These are phyloP conservation scores for Zoysia pacifica DNA, from an alignment of 176 grass and related monocot genomes.

Conservation along the genomic window DNA sequence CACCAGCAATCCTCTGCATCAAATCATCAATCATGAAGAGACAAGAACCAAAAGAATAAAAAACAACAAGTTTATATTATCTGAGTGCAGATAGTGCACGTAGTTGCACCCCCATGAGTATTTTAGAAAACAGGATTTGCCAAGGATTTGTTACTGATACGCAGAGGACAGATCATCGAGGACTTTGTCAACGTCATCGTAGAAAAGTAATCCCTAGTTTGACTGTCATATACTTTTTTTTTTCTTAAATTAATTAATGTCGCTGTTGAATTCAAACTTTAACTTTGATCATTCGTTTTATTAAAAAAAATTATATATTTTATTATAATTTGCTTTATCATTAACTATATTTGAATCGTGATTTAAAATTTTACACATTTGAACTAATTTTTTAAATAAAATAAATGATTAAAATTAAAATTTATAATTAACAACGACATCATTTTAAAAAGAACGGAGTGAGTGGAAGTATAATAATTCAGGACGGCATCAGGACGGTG, in stretches of 20 bases:
- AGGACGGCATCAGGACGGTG: neutral
- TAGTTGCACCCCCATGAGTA: neutral
- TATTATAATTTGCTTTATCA: too few species aligned
- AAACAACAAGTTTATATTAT: neutral
- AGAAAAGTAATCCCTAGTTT: neutral
- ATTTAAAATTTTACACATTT: too few species aligned
- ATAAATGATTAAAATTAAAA: too few species aligned
- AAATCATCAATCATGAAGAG: neutral
- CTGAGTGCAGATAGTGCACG: neutral
- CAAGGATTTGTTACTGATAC: neutral
- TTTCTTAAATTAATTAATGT: too few species aligned
- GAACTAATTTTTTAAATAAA: too few species aligned
- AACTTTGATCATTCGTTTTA: too few species aligned
- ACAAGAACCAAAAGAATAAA: neutral
- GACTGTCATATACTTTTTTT: too few species aligned
- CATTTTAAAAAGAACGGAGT: too few species aligned
- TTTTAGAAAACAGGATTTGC: neutral
- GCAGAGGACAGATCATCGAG: neutral
- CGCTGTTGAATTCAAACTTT: too few species aligned
- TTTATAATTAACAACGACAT: too few species aligned
- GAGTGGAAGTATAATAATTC: neutral
- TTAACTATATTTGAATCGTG: too few species aligned
- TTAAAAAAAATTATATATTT: too few species aligned
- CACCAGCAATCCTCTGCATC: constrained; percentile 78
- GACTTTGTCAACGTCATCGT: neutral